Percentiles rank a stretch among this genome's conserved stretches.
Conservation (phyloP, 192 early-diverging fungal species). For the Mortierella antarctica region DNA sequence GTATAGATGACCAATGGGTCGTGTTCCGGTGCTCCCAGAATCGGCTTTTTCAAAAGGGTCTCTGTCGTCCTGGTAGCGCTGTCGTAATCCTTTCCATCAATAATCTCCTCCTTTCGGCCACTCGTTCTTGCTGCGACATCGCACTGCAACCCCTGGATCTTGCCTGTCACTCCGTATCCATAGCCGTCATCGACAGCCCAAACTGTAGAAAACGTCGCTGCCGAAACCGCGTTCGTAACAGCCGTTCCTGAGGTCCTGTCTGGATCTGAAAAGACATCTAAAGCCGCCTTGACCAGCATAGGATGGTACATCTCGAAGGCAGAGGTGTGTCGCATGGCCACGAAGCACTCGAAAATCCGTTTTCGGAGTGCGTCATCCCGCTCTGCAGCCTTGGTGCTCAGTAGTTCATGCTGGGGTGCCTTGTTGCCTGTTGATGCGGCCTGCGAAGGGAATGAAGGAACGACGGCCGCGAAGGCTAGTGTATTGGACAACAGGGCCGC, state of each 20-base stretch:
- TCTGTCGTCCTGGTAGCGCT: constrained; percentile 40
- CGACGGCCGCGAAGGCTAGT: constrained; percentile 66
- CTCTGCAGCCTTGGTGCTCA: constrained; percentile 60
- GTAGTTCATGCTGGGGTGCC: constrained; percentile 30
- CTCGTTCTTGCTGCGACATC: constrained; percentile 54
- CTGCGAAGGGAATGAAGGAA: constrained; percentile 62
- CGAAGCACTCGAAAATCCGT: constrained; percentile 80
- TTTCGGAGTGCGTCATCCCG: constrained; percentile 71
- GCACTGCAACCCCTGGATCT: constrained; percentile 59
- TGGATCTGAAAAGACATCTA: constrained; percentile 63
- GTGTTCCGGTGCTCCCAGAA: constrained; percentile 69
- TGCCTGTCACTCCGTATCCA: constrained; percentile 68
- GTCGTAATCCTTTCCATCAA: constrained; percentile 50
- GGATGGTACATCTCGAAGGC: constrained; percentile 64
- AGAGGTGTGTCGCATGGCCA: constrained; percentile 64
- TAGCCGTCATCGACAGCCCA: constrained; percentile 68
- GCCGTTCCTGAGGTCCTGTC: constrained; percentile 63
- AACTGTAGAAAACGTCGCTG: constrained; percentile 59
- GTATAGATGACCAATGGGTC: constrained; percentile 70
- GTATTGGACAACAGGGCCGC: constrained; percentile 80
- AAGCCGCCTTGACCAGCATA: constrained; percentile 55
- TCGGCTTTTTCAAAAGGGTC: constrained; percentile 66
- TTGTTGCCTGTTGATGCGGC: constrained; percentile 40
- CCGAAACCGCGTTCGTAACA: constrained; percentile 58
- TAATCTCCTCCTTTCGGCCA: constrained; percentile 55